These are phyloP conservation scores for Golubevia sp. DNA, from an alignment of 1,284 basidiomycete genomes.

Conservation along the genomic window DNA sequence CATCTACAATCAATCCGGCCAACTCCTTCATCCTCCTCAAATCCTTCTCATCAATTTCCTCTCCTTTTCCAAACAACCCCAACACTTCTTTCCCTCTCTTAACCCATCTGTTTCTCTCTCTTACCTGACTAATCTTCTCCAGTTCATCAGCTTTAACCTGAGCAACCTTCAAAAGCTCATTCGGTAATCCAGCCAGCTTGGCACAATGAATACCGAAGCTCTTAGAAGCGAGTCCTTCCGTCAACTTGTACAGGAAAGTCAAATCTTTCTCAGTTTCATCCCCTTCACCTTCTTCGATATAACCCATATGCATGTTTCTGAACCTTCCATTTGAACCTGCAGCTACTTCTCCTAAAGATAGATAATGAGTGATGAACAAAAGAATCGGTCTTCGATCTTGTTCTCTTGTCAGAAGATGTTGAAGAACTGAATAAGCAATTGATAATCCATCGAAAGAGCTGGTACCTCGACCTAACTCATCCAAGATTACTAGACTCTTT, in stretches of 20 bases:
- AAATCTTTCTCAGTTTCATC: constrained; percentile 13
- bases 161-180: too few relatives aligned
- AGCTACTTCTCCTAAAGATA: constrained; percentile 25
- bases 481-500: constrained; percentile 13
- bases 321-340: constrained; percentile 8
- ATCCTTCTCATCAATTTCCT: too few relatives aligned
- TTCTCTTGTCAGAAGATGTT: constrained; percentile 3
- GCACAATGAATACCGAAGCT: constrained; percentile 52
- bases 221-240: constrained; percentile 25
- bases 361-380: constrained; percentile 54
- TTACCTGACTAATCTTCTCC: too few relatives aligned
- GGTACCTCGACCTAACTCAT: constrained; percentile 13
- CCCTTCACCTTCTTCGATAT: constrained; percentile 10
- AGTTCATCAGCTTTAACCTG: too few relatives aligned
- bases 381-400: constrained; percentile 13
- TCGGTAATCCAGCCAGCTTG: constrained; percentile 27
- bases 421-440: constrained; percentile 8
- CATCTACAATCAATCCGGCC: too few relatives aligned
- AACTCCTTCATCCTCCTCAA: too few relatives aligned
- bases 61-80: too few relatives aligned
- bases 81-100: too few relatives aligned
- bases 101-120: too few relatives aligned
- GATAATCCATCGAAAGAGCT: constrained; percentile 9
- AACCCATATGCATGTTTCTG: constrained; percentile 44
- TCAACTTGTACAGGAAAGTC: constrained; percentile 49